phyloP scores from a whole-genome alignment of 169 alveolate genomes.

The Condylostoma magnum region DNA sequence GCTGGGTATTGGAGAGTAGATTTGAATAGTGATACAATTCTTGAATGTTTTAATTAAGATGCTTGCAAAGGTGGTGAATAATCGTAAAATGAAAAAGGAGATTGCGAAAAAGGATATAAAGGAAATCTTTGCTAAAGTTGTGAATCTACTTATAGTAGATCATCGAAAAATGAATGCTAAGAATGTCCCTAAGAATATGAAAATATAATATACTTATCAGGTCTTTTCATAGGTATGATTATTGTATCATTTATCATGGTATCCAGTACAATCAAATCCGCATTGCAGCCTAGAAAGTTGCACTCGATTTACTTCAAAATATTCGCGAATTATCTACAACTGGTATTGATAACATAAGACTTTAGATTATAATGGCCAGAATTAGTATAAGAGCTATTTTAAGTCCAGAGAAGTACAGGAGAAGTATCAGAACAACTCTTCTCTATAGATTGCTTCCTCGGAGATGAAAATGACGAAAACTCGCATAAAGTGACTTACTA shows the following conservation, averaged over 20 bases:
- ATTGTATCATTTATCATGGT: not conserved
- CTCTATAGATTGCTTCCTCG: constrained; percentile 17
- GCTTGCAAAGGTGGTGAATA: not conserved
- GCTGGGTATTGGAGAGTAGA: constrained; percentile 15
- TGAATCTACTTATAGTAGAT: not conserved
- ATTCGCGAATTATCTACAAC: constrained; percentile 22
- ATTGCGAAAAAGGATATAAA: constrained; percentile 9
- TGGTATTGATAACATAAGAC: not conserved
- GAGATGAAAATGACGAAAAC: not conserved
- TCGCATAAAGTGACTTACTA: no score
- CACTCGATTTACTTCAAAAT: constrained; percentile 25
- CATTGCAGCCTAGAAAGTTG: not conserved
- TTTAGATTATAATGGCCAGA: constrained; percentile 21
- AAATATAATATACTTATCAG: not conserved
- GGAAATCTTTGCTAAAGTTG: constrained; percentile 18
- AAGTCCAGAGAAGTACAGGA: not conserved
- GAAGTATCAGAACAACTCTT: constrained; percentile 2
- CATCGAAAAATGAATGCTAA: not conserved
- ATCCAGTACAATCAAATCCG: not conserved
- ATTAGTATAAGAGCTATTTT: not conserved
- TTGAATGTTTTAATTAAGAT: not conserved
- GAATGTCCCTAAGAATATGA: constrained; percentile 17
- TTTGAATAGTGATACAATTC: not conserved
- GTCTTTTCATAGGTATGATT: not conserved
- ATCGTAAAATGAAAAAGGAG: not conserved